Conservation (phyloP, 768 basidiomycete species). For the Rhizopogon vinicolor region DNA sequence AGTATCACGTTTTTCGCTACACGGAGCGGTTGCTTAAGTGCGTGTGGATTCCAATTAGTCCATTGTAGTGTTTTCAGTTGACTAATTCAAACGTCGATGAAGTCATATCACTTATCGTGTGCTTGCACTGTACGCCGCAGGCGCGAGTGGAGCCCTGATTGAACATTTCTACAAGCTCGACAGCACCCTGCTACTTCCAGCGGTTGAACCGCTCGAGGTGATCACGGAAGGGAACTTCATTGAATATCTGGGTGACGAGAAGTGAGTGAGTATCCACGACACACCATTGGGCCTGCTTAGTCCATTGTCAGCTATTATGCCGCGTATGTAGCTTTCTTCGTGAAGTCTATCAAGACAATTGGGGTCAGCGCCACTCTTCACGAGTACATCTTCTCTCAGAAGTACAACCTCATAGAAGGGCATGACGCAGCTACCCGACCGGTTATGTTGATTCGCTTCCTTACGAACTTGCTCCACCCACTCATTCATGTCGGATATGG, state of each 20-base stretch:
- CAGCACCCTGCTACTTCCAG: slow-evolving; percentile 15
- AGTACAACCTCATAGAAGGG: slow-evolving; percentile 18
- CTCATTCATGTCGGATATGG: slow-evolving; percentile 62
- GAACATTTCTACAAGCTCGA: slow-evolving; percentile 23
- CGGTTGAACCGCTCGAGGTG: slow-evolving; percentile 15
- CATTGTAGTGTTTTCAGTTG: neutral
- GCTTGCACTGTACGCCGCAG: slow-evolving; percentile 24
- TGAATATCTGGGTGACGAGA: slow-evolving; percentile 20
- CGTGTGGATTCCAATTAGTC: slow-evolving; percentile 3
- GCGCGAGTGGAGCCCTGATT: slow-evolving; percentile 18
- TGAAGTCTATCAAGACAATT: slow-evolving; percentile 9
- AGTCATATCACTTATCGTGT: slow-evolving; percentile 27
- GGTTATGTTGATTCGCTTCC: slow-evolving; percentile 49
- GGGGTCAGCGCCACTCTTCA: slow-evolving; percentile 15
- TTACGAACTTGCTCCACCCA: slow-evolving; percentile 51
- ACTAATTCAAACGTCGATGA: neutral
- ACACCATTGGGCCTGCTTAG: neutral
- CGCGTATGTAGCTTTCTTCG: slow-evolving; percentile 24
- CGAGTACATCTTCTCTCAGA: slow-evolving; percentile 26
- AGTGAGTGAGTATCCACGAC: slow-evolving; percentile 9
- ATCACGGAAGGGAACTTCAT: slow-evolving; percentile 20
- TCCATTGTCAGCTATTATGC: slow-evolving; percentile 16
- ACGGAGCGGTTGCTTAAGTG: slow-evolving; percentile 48
- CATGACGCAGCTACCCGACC: slow-evolving; percentile 27
- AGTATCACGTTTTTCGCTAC: slow-evolving; percentile 47